phyloP scores from a whole-genome alignment of 768 basidiomycete genomes.

The Mycena maculata region DNA sequence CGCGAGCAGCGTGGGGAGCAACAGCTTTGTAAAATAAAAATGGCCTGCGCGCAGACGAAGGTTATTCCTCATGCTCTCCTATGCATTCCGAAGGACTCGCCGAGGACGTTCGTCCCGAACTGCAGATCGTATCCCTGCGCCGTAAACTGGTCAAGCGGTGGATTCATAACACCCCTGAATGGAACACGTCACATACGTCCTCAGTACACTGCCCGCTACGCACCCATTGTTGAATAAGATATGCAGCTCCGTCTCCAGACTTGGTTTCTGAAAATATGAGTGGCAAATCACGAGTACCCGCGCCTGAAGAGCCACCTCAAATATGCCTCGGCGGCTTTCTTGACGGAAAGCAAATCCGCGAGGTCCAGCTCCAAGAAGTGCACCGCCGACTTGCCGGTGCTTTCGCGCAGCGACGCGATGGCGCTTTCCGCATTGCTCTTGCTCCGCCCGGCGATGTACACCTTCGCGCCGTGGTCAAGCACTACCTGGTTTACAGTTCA shows the following conservation, averaged over 20 bases:
- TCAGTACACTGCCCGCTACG: constrained; percentile 14
- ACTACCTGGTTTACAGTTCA: neutral
- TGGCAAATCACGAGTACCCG: neutral
- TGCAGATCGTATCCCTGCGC: constrained; percentile 45
- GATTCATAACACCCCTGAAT: constrained; percentile 42
- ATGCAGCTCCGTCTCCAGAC: constrained; percentile 52
- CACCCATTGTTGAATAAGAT: constrained; percentile 65
- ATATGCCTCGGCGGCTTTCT: neutral
- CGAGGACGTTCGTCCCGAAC: constrained; percentile 42
- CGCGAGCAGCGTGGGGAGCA: constrained; percentile 56
- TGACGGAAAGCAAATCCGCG: neutral
- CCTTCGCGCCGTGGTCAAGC: neutral
- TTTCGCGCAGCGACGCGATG: neutral
- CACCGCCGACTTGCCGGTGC: neutral
- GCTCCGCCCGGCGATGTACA: constrained; percentile 7
- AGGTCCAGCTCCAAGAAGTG: constrained; percentile 13
- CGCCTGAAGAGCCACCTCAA: constrained; percentile 4
- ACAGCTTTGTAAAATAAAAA: constrained; percentile 65
- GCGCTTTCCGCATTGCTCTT: neutral
- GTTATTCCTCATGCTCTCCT: neutral
- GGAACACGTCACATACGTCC: neutral
- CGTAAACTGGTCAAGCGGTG: constrained; percentile 40
- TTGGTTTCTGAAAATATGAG: neutral
- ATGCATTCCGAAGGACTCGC: constrained; percentile 10
- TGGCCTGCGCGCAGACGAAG: constrained; percentile 54